Evolutionary conservation across 108 stramenopile genomes (phyloP), one percentile per base, ranked within the genome.

Genomic region (Discostella pseudostelligera): DNA sequence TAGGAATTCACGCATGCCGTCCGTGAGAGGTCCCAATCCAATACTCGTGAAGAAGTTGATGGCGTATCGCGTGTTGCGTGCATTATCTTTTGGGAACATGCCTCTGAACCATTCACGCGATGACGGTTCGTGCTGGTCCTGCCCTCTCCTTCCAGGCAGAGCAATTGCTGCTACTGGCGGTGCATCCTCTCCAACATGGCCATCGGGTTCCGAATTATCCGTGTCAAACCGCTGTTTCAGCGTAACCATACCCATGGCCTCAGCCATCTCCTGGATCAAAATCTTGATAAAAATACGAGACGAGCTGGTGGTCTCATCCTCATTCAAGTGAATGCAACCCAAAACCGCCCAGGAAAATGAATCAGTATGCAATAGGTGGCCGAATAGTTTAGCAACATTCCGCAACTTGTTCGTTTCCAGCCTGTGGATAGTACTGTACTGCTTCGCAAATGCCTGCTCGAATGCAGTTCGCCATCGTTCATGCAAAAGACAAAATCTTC

Each of bases 31-130:
- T 11, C 99, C 99, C 12, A 99, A 80, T 11, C 99, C 99, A 66
- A 98, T 98, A 25, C 82, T 87, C 10, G 99, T 99, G 81, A 97
- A 99, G 82, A 98, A 99, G 65, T 98, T 98, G 83, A 99, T 98
- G 25, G 96, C 96, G 65, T 97, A 99, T 3, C 97, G 87, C 32
- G 97, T 97, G 66, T 97, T 95, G 28, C 96, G 88, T 8, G 96
- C 87, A 62, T 96, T 92, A 61, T 96, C 97, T 56, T 81, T 86
- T 2, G 99, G 97, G 63, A 99, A 98, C 92, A 99, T 86, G 16
- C 96, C 96, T 25, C 73, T 77, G 69, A 91, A 98, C 85, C 88
- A 89, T 54, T 89, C 65, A 46, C 63, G 44, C 76, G 91, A 85
- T 36, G 79, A 69, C 16, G 76, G 70, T 63, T 84, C 53, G 11